A percentile compares a stretch with the other conserved stretches of the same genome.
Evolutionary conservation across 306 rosid genomes (phyloP).

Genomic region (Cucurbita pepo): DNA sequence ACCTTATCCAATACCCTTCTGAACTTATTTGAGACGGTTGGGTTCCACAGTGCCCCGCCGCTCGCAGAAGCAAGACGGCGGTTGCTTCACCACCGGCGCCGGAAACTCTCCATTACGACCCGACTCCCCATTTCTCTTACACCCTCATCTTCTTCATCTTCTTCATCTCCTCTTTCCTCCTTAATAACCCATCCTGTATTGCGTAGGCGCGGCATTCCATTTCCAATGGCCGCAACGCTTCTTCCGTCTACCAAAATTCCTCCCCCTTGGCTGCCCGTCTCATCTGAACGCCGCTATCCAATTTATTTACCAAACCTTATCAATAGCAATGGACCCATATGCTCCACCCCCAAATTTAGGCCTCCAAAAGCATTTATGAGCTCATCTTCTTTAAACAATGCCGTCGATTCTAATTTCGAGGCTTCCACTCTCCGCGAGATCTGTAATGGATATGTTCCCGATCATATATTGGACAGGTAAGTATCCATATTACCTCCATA

Average conservation of each 20-base stretch:
- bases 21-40: not conserved
- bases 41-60: not conserved
- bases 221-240: constrained; percentile 17
- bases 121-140: not conserved
- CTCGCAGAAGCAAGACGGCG: not conserved
- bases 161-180: not conserved
- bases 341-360: constrained; percentile 6
- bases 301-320: constrained; percentile 10
- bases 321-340: constrained; percentile 4
- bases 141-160: not conserved
- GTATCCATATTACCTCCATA: not conserved
- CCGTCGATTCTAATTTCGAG: not conserved
- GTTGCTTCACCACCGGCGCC: not conserved
- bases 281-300: not conserved
- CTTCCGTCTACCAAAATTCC: constrained; percentile 16
- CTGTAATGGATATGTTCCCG: constrained; percentile 47
- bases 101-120: not conserved
- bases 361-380: constrained; percentile 18
- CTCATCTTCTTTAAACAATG: constrained; percentile 15
- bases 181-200: not conserved
- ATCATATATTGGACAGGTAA: constrained; percentile 41
- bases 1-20: not conserved
- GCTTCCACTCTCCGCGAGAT: constrained; percentile 36
- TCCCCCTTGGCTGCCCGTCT: constrained; percentile 3
- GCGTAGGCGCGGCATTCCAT: not conserved